phyloP scores from a whole-genome alignment of 768 basidiomycete species.

The Naematelia aurantialba region DNA sequence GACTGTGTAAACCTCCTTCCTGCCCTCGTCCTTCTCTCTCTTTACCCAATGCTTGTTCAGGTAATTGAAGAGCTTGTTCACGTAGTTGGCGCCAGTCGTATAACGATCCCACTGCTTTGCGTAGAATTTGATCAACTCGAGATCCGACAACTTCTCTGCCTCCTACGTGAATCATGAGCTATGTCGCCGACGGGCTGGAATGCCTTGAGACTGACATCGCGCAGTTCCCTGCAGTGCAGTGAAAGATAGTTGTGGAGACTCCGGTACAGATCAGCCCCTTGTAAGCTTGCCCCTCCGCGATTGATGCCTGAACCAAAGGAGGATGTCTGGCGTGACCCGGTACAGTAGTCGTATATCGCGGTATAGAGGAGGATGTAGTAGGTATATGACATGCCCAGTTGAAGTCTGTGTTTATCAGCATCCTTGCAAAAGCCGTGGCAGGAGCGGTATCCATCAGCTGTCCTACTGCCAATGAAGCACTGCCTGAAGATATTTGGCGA shows the following conservation, averaged over 20 bases:
- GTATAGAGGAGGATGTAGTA: conserved; percentile 64
- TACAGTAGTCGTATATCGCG: conserved; percentile 97
- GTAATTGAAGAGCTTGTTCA: conserved; percentile 95
- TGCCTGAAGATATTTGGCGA: not conserved
- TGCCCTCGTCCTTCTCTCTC: conserved; percentile 92
- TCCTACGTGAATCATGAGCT: conserved; percentile 54
- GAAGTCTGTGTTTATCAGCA: conserved; percentile 30
- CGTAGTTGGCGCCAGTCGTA: conserved; percentile 94
- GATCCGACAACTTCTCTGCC: conserved; percentile 76
- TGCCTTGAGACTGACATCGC: conserved; percentile 56
- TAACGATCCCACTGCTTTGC: conserved; percentile 92
- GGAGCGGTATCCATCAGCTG: not conserved
- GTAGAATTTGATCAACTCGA: conserved; percentile 84
- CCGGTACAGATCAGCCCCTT: conserved; percentile 96
- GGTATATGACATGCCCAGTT: conserved; percentile 49
- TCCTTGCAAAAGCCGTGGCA: not conserved
- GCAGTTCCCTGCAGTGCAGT: conserved; percentile 65
- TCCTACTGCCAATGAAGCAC: too few relatives aligned
- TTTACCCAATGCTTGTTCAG: conserved; percentile 99
- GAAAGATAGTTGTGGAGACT: conserved; percentile 89
- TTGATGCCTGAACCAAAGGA: conserved; percentile 11
- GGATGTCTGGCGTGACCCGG: conserved; percentile 17
- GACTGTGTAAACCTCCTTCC: conserved; percentile 89
- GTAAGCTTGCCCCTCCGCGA: conserved; percentile 79
- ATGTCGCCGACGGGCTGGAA: not conserved